Evolutionary conservation across 345 rosid genomes (phyloP).

Genomic region (Abelmoschus esculentus): DNA sequence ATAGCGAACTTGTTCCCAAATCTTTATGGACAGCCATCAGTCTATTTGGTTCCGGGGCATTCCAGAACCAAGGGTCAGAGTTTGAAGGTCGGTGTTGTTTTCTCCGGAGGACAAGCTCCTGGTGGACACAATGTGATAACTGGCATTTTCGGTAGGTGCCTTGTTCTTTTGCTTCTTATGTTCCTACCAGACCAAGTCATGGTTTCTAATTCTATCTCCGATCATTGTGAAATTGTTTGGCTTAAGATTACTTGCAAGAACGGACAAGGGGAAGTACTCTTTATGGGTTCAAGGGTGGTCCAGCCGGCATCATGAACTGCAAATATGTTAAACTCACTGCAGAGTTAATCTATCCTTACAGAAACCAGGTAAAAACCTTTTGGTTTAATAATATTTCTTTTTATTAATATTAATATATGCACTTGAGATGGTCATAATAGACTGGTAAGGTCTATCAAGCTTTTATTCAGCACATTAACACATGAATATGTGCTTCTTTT

Average conservation of each 20-base stretch:
- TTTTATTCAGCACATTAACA: not conserved
- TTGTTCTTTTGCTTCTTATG: not conserved
- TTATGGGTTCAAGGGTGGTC: conserved; percentile 93
- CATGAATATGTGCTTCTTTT: not conserved
- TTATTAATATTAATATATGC: not conserved
- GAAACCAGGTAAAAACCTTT: conserved; percentile 59
- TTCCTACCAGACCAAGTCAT: not conserved
- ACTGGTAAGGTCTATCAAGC: not conserved
- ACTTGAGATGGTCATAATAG: not conserved
- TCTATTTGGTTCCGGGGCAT: conserved; percentile 22
- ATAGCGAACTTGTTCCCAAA: conserved; percentile 83
- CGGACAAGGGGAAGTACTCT: conserved; percentile 61
- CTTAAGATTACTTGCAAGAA: conserved; percentile 73
- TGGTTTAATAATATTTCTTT: not conserved
- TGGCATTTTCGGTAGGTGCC: conserved; percentile 66
- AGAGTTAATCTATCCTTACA: conserved; percentile 63
- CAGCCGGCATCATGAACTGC: conserved; percentile 94
- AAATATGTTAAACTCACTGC: conserved; percentile 64
- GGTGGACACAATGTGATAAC: conserved; percentile 98
- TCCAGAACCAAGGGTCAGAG: conserved; percentile 27
- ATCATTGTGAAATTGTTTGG: not conserved
- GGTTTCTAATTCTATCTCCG: not conserved
- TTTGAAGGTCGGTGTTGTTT: conserved; percentile 84
- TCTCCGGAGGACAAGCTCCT: conserved; percentile 98
- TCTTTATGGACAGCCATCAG: conserved; percentile 83